phyloP scores from a whole-genome alignment of 2,329 filamentous ascomycete genomes.

The Graphium sp. region DNA sequence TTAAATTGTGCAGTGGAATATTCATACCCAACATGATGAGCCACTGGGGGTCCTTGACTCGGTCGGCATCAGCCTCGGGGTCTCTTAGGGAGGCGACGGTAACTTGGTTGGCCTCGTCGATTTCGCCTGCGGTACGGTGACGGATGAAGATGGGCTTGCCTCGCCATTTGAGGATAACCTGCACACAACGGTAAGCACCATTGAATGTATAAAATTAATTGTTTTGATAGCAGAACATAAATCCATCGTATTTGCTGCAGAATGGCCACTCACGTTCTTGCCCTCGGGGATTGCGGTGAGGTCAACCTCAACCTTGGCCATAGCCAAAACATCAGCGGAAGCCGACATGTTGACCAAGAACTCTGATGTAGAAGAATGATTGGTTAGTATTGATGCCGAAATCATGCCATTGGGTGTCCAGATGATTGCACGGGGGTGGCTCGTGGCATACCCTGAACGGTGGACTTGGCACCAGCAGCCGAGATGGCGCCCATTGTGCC shows the following conservation, averaged over 20 bases:
- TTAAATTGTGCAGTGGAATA: slow-evolving; percentile 1
- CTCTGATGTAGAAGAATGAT: no score
- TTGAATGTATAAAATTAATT: background rate
- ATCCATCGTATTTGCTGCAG: background rate
- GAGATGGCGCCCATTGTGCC: slow-evolving; percentile 84
- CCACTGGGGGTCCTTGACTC: slow-evolving; percentile 98
- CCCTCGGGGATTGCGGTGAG: slow-evolving; percentile 86
- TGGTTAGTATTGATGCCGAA: no score
- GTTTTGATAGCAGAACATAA: no score
- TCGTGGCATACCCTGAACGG: slow-evolving; percentile 74
- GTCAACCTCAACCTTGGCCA: slow-evolving; percentile 98
- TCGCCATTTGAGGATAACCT: slow-evolving; percentile 99
- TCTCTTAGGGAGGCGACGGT: slow-evolving; percentile 75
- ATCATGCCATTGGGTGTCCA: slow-evolving; percentile 1
- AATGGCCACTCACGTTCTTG: slow-evolving; percentile 68
- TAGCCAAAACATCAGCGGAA: slow-evolving; percentile 93
- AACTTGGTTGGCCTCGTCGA: slow-evolving; percentile 83
- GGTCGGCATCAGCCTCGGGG: slow-evolving; percentile 77
- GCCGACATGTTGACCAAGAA: slow-evolving; percentile 99
- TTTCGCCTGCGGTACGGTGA: slow-evolving; percentile 86
- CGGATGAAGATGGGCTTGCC: slow-evolving; percentile 99
- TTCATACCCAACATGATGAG: slow-evolving; percentile 84
- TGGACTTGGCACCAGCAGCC: slow-evolving; percentile 91
- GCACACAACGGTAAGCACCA: slow-evolving; percentile 4
- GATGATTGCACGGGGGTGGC: no score